Evolutionary conservation across 2,329 filamentous ascomycete species (phyloP).

Genomic region (Incumbomyces lentus): DNA sequence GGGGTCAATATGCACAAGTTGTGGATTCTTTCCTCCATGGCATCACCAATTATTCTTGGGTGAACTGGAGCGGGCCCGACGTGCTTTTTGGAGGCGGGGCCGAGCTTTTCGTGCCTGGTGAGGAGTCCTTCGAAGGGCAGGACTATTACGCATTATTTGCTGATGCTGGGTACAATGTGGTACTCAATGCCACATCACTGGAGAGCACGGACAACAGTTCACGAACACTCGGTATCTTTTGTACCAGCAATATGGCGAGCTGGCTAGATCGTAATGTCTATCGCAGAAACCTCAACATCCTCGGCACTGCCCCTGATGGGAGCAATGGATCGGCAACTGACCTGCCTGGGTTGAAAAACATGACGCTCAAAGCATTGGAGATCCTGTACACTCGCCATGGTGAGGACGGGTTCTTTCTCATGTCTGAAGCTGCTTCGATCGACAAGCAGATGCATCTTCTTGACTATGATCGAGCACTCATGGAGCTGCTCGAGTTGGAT

Average conservation of each 20-base stretch:
- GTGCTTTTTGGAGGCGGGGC: constrained; percentile 76
- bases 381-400: constrained; percentile 58
- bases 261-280: constrained; percentile 83
- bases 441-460: constrained; percentile 85
- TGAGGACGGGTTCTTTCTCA: constrained; percentile 72
- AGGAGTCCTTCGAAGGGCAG: constrained; percentile 55
- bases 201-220: constrained; percentile 45
- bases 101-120: constrained; percentile 63
- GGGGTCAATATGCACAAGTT: constrained; percentile 58
- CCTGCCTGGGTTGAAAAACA: constrained; percentile 78
- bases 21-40: constrained; percentile 69
- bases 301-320: constrained; percentile 61
- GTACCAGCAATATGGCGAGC: constrained; percentile 62
- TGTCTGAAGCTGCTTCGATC: constrained; percentile 75
- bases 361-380: constrained; percentile 79
- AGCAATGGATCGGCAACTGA: constrained; percentile 55
- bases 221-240: constrained; percentile 68
- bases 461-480: constrained; percentile 76
- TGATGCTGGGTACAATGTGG: constrained; percentile 61
- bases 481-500: constrained; percentile 75
- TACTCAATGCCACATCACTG: constrained; percentile 64
- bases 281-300: constrained; percentile 54
- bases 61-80: constrained; percentile 61
- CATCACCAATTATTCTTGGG: constrained; percentile 72
- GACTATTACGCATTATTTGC: constrained; percentile 64